A percentile compares a stretch with the other conserved stretches of the same genome.
These are phyloP conservation scores for Flueggea neowawraea DNA, from an alignment of 441 rosid genomes.

Conservation along the genomic window DNA sequence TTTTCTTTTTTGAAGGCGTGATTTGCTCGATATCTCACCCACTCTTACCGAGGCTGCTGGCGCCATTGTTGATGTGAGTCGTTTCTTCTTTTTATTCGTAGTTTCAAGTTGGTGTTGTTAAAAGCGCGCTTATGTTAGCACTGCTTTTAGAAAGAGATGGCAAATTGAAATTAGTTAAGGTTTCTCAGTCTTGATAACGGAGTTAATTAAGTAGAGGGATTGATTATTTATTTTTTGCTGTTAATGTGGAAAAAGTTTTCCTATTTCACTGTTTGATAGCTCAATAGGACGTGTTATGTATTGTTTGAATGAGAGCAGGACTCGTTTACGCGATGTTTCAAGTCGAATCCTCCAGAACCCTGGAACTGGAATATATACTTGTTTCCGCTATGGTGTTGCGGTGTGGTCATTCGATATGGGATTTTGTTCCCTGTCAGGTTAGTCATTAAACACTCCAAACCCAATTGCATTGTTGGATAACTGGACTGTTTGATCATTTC, in stretches of 20 bases:
- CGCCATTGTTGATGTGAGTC: slow-evolving; percentile 85
- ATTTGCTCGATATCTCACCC: slow-evolving; percentile 85
- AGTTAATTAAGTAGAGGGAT: no score
- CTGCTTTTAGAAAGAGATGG: no score
- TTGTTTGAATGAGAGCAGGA: slow-evolving; percentile 38
- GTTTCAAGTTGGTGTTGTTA: background rate
- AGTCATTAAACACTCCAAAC: background rate
- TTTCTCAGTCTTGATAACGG: no score
- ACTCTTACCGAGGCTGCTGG: slow-evolving; percentile 96
- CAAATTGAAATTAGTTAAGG: no score
- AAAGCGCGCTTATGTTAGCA: background rate
- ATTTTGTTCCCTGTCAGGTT: slow-evolving; percentile 86
- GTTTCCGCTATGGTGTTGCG: slow-evolving; percentile 89
- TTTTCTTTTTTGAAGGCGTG: slow-evolving; percentile 37
- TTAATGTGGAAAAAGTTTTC: no score
- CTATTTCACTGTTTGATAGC: no score
- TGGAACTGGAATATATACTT: slow-evolving; percentile 98
- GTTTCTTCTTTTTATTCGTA: background rate
- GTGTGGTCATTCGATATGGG: slow-evolving; percentile 78
- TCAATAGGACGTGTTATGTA: no score
- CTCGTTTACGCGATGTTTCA: slow-evolving; percentile 90
- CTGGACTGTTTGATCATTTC: no score
- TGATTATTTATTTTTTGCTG: no score
- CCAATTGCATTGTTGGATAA: no score
- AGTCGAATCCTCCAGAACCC: slow-evolving; percentile 91